These are phyloP conservation scores for Neurospora cerealis DNA, from an alignment of 495 filamentous ascomycete species.

Conservation along the genomic window DNA sequence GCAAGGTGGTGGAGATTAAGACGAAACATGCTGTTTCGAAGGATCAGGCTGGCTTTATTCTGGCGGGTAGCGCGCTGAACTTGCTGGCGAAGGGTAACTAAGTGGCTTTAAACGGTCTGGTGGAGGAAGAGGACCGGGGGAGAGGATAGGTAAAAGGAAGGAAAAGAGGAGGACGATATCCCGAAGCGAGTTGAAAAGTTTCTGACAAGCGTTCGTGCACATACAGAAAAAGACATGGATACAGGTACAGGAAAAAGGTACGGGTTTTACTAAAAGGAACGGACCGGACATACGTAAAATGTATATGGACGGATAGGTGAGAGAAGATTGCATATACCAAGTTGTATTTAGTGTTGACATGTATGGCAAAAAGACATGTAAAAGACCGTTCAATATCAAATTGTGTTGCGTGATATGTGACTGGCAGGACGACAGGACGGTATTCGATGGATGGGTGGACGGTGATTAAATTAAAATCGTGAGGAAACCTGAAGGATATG, in stretches of 20 bases:
- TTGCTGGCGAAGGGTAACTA: constrained; percentile 49
- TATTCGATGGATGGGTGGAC: background rate
- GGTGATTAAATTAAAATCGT: background rate
- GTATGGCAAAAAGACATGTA: background rate
- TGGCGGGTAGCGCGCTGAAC: constrained; percentile 93
- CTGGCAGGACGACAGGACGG: background rate
- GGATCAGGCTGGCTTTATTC: constrained; percentile 83
- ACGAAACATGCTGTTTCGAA: constrained; percentile 71
- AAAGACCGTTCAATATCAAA: background rate
- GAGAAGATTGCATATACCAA: background rate
- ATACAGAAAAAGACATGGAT: background rate
- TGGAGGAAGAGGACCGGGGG: background rate
- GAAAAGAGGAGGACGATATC: background rate
- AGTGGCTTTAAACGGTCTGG: background rate
- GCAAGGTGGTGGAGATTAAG: constrained; percentile 48
- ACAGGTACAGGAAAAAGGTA: background rate
- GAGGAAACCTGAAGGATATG: too few species aligned
- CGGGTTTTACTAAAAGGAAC: background rate
- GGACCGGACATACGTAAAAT: background rate
- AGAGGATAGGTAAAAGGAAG: background rate
- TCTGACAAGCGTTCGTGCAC: background rate
- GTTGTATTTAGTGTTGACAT: background rate
- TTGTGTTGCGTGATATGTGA: background rate
- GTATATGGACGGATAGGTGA: background rate
- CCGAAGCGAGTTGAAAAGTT: background rate